phyloP scores from a whole-genome alignment of 1,284 basidiomycete genomes.

The Apiotrichum gracile region DNA sequence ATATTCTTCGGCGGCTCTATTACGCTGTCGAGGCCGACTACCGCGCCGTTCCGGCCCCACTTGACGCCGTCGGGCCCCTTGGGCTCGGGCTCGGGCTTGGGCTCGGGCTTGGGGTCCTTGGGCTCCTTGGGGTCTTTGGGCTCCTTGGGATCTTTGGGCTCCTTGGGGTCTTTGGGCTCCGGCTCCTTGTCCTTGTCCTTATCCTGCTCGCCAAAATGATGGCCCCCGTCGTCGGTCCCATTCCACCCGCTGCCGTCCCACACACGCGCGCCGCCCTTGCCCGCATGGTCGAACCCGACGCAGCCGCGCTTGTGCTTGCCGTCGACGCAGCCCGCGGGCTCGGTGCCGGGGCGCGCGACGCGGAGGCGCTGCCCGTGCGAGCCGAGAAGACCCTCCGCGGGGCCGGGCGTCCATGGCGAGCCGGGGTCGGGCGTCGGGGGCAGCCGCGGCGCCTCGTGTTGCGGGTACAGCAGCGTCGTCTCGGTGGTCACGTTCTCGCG shows the following conservation, averaged over 20 bases:
- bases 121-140: slow-evolving; percentile 14
- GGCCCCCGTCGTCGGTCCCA: slow-evolving; percentile 1
- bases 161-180: slow-evolving; percentile 7
- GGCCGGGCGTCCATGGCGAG: slow-evolving; percentile 78
- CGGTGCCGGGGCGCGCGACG: slow-evolving; percentile 47
- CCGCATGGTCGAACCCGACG: slow-evolving; percentile 67
- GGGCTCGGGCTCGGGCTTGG: slow-evolving; percentile 8
- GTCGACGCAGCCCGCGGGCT: slow-evolving; percentile 44
- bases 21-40: slow-evolving; percentile 70
- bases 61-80: slow-evolving; percentile 44
- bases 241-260: slow-evolving; percentile 42
- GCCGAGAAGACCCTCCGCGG: slow-evolving; percentile 66
- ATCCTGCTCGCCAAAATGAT: neutral
- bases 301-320: slow-evolving; percentile 42
- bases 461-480: slow-evolving; percentile 67
- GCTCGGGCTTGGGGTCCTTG: too few species aligned
- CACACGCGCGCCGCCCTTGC: slow-evolving; percentile 55
- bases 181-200: slow-evolving; percentile 12
- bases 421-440: slow-evolving; percentile 62
- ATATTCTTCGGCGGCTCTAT: slow-evolving; percentile 69
- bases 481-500: slow-evolving; percentile 35
- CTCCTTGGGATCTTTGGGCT: too few species aligned
- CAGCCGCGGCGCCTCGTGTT: slow-evolving; percentile 52
- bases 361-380: slow-evolving; percentile 76
- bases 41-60: slow-evolving; percentile 65